Evolutionary conservation across 2,329 filamentous ascomycete species (phyloP).

Genomic region (Beauveria pseudobassiana): DNA sequence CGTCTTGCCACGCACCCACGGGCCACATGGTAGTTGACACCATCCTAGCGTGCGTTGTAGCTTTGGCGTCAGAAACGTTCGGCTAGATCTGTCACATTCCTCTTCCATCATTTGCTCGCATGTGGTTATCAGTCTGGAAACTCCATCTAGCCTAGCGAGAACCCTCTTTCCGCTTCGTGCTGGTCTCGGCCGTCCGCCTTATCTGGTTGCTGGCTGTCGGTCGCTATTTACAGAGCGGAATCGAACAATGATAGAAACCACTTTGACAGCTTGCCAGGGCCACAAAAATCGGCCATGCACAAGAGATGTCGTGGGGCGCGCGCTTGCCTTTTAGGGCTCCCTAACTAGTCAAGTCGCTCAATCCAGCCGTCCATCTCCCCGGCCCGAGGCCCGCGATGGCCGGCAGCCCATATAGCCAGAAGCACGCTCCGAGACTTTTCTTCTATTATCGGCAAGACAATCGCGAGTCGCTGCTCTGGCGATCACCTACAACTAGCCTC

Average conservation of each 20-base stretch:
- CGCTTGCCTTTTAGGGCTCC: background rate
- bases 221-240: background rate
- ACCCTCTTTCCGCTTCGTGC: background rate
- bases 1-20: background rate
- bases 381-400: constrained; percentile 1
- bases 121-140: background rate
- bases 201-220: background rate
- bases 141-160: background rate
- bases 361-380: background rate
- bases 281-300: background rate
- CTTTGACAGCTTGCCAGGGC: constrained; percentile 1
- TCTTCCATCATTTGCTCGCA: background rate
- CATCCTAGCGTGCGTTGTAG: too few species aligned
- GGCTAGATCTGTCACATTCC: background rate
- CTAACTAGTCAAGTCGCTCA: background rate
- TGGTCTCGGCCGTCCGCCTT: background rate
- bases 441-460: background rate
- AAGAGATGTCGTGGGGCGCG: constrained; percentile 6
- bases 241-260: background rate
- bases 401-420: background rate
- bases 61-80: too few species aligned
- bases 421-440: background rate
- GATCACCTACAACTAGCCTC: background rate
- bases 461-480: background rate
- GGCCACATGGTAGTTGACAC: too few species aligned